Base-by-base conservation (phyloP, 169 alveolate genomes). In the Plasmodium adleri region DNA sequence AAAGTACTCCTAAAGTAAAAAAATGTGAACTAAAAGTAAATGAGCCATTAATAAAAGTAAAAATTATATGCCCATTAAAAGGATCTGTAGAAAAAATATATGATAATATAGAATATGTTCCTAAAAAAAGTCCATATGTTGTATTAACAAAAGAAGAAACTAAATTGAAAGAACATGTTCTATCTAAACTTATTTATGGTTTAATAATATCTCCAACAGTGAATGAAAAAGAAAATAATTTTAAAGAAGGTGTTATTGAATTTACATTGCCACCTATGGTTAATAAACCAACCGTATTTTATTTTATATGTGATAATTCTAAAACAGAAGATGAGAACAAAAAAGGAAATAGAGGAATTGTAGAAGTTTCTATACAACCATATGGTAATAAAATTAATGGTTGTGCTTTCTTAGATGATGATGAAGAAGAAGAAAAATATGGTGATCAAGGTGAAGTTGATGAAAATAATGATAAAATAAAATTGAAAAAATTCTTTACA, bases 101-200 rank as follows among this genome's bases (percentile, higher is more conserved):
- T 70, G 60, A 28, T 1, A 15, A 17, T 5, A 70, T 83, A 13
- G 85, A 43, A 15, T 83, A 54, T 28, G 1, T 43, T 8, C 91
- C 91, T 28, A 83, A 83, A 28, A 83, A 71, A 24, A 72, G 86
- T 15, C 91, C 91, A n/a, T 83, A 56, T 47, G 74, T 83, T 58
- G 72, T 62, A 10, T 50, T 70, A 50, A 62, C 10, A 12, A 12
- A 8, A 43, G 52, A 50, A 6, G 20, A 50, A 50, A 13, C 17
- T 43, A 68, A 20, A 54, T 68, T 83, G 6, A 83, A 83, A 50
- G 91, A 83, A 62, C 67, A 68, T n/a, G 43, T 56, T 28, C 47
- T 83, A 7, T 17, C 85, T 22, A 66, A 39, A 7, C 39, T 83
- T 6, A 17, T 83, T 56, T 63, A 52, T 28, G 91, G 91, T 24